Evolutionary conservation across 2,329 filamentous ascomycete genomes (phyloP).

Genomic region (Hortaea sp.): DNA sequence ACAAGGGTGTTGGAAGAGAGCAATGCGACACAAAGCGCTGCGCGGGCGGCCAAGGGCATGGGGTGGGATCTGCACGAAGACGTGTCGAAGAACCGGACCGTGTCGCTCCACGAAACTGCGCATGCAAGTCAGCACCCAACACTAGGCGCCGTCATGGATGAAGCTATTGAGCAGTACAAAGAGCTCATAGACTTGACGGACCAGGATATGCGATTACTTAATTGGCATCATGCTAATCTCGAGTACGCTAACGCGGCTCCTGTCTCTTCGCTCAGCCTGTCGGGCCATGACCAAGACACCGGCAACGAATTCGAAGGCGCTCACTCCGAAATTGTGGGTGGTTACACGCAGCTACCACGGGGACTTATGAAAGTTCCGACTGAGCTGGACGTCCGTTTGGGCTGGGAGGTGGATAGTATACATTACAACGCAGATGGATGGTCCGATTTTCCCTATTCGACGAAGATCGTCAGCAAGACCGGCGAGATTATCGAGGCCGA

Average conservation of each 20-base stretch:
- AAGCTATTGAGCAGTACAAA: constrained; percentile 81
- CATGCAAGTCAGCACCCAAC: constrained; percentile 55
- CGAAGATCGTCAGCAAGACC: constrained; percentile 64
- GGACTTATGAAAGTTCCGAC: constrained; percentile 70
- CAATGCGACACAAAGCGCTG: constrained; percentile 60
- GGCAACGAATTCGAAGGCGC: constrained; percentile 96
- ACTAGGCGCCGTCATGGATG: constrained; percentile 82
- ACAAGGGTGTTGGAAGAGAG: constrained; percentile 62
- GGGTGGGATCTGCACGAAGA: constrained; percentile 69
- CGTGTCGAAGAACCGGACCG: constrained; percentile 42
- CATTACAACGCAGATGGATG: constrained; percentile 40
- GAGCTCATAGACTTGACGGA: constrained; percentile 70
- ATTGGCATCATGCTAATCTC: constrained; percentile 97
- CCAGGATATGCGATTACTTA: constrained; percentile 81
- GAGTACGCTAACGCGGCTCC: constrained; percentile 96
- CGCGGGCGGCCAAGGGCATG: constrained; percentile 66
- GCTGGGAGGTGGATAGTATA: constrained; percentile 62
- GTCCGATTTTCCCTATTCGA: constrained; percentile 31
- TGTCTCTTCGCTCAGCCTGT: constrained; percentile 74
- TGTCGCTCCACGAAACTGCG: constrained; percentile 59
- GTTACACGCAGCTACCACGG: constrained; percentile 86
- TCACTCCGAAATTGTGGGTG: constrained; percentile 86
- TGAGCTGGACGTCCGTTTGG: constrained; percentile 66
- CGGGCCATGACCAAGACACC: constrained; percentile 92
- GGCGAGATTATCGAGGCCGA: constrained; percentile 74